Evolutionary conservation across 176 grass and related monocot genomes (phyloP).

Genomic region (Triticum urartu): DNA sequence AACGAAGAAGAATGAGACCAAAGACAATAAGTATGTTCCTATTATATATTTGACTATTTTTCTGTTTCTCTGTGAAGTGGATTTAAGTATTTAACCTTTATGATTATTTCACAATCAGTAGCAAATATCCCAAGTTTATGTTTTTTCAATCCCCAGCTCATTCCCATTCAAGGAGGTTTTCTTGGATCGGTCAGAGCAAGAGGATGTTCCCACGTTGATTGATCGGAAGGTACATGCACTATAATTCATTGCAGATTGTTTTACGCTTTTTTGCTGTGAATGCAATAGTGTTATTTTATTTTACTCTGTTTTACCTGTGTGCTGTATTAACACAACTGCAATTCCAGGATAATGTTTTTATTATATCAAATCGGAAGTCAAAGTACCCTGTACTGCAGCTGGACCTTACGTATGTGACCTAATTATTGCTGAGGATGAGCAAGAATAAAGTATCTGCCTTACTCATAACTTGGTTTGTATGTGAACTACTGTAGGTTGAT

Average conservation of each 20-base stretch:
- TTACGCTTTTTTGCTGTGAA: slow-evolving; percentile 25
- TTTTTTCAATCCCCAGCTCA: slow-evolving; percentile 48
- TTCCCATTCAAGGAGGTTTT: slow-evolving; percentile 97
- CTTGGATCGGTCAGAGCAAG: slow-evolving; percentile 91
- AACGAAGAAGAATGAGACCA: slow-evolving; percentile 97
- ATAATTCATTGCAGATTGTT: background rate
- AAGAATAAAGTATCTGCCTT: slow-evolving; percentile 17
- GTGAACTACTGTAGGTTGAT: slow-evolving; percentile 74
- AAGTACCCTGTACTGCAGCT: slow-evolving; percentile 98
- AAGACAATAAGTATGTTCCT: slow-evolving; percentile 90
- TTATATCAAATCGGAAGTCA: slow-evolving; percentile 99
- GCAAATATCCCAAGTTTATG: slow-evolving; percentile 23
- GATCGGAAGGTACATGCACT: slow-evolving; percentile 72
- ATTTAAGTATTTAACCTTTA: slow-evolving; percentile 14
- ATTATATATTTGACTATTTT: slow-evolving; percentile 4
- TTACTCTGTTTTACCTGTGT: slow-evolving; percentile 22
- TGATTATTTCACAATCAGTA: slow-evolving; percentile 10
- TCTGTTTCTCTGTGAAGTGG: background rate
- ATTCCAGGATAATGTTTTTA: slow-evolving; percentile 96
- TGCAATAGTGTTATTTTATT: background rate
- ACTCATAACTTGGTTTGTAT: slow-evolving; percentile 38
- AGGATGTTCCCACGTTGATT: slow-evolving; percentile 93
- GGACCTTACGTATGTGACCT: slow-evolving; percentile 64
- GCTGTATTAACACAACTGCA: slow-evolving; percentile 16
- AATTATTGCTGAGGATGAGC: background rate